phyloP scores from a whole-genome alignment of 106 monocot species.

The Acorus gramineus region DNA sequence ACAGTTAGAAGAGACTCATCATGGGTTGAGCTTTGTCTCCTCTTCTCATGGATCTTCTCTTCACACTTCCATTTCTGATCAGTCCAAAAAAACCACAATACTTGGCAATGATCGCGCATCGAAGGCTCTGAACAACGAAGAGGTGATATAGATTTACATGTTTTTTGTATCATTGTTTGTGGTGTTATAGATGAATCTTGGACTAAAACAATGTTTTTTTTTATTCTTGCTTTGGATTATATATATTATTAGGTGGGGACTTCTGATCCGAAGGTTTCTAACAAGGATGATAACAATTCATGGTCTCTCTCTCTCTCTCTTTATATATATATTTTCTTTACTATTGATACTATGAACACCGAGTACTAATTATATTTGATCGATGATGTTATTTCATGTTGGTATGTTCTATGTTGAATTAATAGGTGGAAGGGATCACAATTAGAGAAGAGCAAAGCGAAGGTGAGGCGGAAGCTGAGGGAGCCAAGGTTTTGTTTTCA shows the following conservation, averaged over 20 bases:
- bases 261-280: conserved; percentile 21
- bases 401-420: background rate
- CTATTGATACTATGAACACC: background rate
- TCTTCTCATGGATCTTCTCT: background rate
- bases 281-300: conserved; percentile 21
- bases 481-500: conserved; percentile 82
- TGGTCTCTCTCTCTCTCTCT: conserved; percentile 15
- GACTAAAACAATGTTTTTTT: background rate
- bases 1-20: conserved; percentile 5
- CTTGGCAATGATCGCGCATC: conserved; percentile 4
- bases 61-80: background rate
- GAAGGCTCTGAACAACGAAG: conserved; percentile 15
- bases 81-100: background rate
- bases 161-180: background rate
- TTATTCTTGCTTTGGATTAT: background rate
- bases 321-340: background rate
- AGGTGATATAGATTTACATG: conserved; percentile 9
- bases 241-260: conserved; percentile 16
- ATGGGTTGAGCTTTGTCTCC: conserved; percentile 11
- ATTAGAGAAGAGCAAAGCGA: conserved; percentile 47
- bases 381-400: no score
- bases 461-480: conserved; percentile 65
- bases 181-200: background rate
- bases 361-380: no score
- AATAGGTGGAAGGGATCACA: conserved; percentile 43